Evolutionary conservation across 768 basidiomycete genomes (phyloP), one percentile per base, ranked within the genome.

Genomic region (Tephrocybe sp.): DNA sequence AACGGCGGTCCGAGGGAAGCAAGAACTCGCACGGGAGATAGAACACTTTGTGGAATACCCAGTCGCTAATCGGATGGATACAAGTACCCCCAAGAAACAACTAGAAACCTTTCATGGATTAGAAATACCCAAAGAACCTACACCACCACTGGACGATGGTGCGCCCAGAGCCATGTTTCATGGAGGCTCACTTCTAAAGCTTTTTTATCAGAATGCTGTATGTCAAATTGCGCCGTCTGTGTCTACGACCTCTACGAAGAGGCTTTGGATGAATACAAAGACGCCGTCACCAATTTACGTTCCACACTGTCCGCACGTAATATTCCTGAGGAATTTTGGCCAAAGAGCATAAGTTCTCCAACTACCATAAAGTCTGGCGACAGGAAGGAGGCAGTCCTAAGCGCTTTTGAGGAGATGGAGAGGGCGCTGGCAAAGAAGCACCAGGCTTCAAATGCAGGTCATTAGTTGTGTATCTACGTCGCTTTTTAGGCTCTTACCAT

Each of bases 171-270:
- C 20, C 43, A 12, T 53, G 3, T 53, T 9, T 26, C 20, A 37
- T 44, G 23, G 23, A 11, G 45, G 4, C 10, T 4, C 11, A 30
- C 14, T 26, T 17, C 33, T 45, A 28, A 38, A n/a, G n/a, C 25
- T 46, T 38, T 34, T 33, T 33, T 33, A 4, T 9, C 57, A 93
- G 93, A 93, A 68, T 94, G 93, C 67, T 96, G 93, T 73, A 95
- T 95, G 93, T 93, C 91, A 2, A 90, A 90, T 25, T 96, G 93
- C 62, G 89, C 92, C 0, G 69, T 94, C n/a, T 95, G 93, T 65
- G 88, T 95, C 7, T 90, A 95, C 68, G 91, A 93, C 59, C 66
- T 93, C 21, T 92, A 93, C 68, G 84, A 89, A 54, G 90, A 93
- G 42, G 79, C 85, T 0, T 65, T 90, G 2, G 71, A 73, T 20